Conservation (phyloP, 768 basidiomycete species). For the Collybia sp. region DNA sequence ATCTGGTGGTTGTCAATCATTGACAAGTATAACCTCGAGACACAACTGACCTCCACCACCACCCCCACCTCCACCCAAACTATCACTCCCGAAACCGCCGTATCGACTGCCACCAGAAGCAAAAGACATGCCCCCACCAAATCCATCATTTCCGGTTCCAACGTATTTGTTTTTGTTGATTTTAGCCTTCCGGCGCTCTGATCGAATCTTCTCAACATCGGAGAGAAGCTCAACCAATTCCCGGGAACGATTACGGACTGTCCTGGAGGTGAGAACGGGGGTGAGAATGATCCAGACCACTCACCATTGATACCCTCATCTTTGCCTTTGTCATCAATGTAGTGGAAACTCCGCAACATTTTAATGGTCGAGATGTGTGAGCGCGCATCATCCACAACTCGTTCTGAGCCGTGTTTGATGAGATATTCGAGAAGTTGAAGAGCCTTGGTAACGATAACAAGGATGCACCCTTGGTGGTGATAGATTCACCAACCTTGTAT, state of each 20-base stretch:
- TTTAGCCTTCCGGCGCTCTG: slow-evolving; percentile 91
- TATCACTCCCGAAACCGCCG: slow-evolving; percentile 41
- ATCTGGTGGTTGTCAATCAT: slow-evolving; percentile 2
- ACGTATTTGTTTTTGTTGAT: slow-evolving; percentile 84
- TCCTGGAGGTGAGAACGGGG: neutral
- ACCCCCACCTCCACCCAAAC: slow-evolving; percentile 21
- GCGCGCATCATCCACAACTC: slow-evolving; percentile 95
- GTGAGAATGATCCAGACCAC: neutral
- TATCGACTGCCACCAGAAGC: slow-evolving; percentile 46
- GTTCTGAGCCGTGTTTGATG: slow-evolving; percentile 94
- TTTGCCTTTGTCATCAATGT: slow-evolving; percentile 97
- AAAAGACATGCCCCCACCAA: slow-evolving; percentile 46
- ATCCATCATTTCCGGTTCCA: slow-evolving; percentile 81
- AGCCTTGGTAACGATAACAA: slow-evolving; percentile 43
- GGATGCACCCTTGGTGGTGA: neutral
- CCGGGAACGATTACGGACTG: slow-evolving; percentile 91
- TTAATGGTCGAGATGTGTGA: slow-evolving; percentile 94
- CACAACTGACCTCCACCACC: slow-evolving; percentile 9
- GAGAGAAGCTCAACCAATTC: slow-evolving; percentile 90
- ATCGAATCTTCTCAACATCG: slow-evolving; percentile 87
- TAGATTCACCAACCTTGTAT: slow-evolving; percentile 70
- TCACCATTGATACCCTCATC: slow-evolving; percentile 96
- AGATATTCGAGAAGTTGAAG: slow-evolving; percentile 93
- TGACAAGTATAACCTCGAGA: neutral
- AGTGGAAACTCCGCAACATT: slow-evolving; percentile 97